phyloP scores from a whole-genome alignment of 345 rosid species.

The Arabis alpina region DNA sequence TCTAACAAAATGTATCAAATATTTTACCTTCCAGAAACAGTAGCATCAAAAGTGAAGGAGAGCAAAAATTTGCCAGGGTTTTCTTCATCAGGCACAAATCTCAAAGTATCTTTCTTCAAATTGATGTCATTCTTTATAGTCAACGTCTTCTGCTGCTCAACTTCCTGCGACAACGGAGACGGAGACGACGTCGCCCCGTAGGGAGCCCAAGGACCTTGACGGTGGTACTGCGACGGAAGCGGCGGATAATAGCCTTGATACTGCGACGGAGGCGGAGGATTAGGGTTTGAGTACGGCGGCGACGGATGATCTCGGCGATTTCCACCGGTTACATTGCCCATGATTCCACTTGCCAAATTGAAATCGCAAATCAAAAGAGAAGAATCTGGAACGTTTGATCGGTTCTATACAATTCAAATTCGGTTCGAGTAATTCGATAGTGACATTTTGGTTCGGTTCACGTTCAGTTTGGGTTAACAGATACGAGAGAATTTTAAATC shows the following conservation, averaged over 20 bases:
- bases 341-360: background rate
- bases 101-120: constrained; percentile 70
- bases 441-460: too few species aligned
- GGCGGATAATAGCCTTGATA: constrained; percentile 64
- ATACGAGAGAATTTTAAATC: too few species aligned
- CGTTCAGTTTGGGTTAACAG: too few species aligned
- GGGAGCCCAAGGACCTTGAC: constrained; percentile 48
- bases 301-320: constrained; percentile 43
- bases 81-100: constrained; percentile 61
- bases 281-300: constrained; percentile 64
- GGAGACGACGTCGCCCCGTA: constrained; percentile 52
- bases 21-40: constrained; percentile 62
- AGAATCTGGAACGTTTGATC: too few species aligned
- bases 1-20: background rate
- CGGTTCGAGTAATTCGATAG: too few species aligned
- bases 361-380: background rate
- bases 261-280: constrained; percentile 56
- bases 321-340: constrained; percentile 31
- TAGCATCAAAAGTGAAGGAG: constrained; percentile 81
- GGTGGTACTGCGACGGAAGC: constrained; percentile 62
- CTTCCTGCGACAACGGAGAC: constrained; percentile 53
- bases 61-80: constrained; percentile 66
- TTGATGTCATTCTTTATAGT: constrained; percentile 71
- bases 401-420: too few species aligned
- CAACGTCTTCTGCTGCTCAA: constrained; percentile 76